Base-by-base conservation (phyloP, 495 filamentous ascomycete species). In the Articulospora tetracladia region DNA sequence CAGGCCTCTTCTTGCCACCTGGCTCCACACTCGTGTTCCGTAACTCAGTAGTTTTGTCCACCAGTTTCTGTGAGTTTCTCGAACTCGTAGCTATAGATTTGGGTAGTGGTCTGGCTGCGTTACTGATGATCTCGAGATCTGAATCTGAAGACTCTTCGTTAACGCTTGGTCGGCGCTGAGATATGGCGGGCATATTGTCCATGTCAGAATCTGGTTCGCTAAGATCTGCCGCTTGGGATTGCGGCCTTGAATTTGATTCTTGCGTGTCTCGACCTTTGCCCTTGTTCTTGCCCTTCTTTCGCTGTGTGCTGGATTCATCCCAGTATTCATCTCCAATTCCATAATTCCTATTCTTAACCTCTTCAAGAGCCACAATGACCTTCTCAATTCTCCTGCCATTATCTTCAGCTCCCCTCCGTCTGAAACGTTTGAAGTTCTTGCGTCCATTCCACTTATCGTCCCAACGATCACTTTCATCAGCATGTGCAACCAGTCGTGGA, bases 361-460 rank as follows among this genome's bases (percentile, higher is more conserved):
- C 92, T 60, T 94, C 90, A 17, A 97, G 74, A 0, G 79, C 77
- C 27, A 97, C 86, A 47, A 96, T 91, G 25, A 93, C 84, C 23
- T 77, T 78, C 57, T 80, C 77, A 12, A 46, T 4, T 74, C 46
- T 78, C 62, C 61, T 80, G 63, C 63, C 44, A 11, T 30, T 59
- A 64, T 34, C 51, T 0, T 77, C 78, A 2, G 80, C 84, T 1
- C 82, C 85, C 49, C 83, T 81, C 57, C 84, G 82, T 3, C 84
- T 81, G 64, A 98, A 98, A 63, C 83, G 87, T 72, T 98, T 98
- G 77, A 97, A 98, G 65, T 98, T 98, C 74, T 92, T 95, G 6
- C 93, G 83, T 0, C 95, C 94, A 68, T 97, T 96, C 95, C 95
- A 98, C 34, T 79, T 77, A 1, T 91, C 86, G 66, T 97, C 85